These are phyloP conservation scores for Hygrophoropsis aurantiaca DNA, from an alignment of 768 basidiomycete species.

Conservation along the genomic window DNA sequence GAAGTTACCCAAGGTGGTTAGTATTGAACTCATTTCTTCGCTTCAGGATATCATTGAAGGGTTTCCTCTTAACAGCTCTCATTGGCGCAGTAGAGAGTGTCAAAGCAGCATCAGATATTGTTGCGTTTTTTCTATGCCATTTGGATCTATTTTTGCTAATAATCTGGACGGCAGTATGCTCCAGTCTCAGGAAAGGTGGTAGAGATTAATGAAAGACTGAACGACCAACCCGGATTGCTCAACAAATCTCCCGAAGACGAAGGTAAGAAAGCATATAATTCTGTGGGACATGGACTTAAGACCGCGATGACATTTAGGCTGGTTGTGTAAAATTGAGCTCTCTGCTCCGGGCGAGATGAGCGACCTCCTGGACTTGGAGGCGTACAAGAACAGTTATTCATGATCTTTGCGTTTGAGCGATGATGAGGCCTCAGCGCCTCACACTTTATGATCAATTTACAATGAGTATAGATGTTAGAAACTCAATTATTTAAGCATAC, in stretches of 20 bases:
- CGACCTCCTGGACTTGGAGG: slow-evolving; percentile 66
- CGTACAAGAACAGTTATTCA: slow-evolving; percentile 68
- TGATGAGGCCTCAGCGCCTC: too few species aligned
- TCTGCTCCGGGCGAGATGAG: slow-evolving; percentile 76
- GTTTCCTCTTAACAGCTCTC: slow-evolving; percentile 47
- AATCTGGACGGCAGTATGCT: slow-evolving; percentile 61
- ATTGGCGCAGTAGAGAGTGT: slow-evolving; percentile 96
- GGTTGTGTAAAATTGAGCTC: slow-evolving; percentile 93
- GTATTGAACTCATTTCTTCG: slow-evolving; percentile 25
- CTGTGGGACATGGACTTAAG: background rate
- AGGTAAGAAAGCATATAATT: slow-evolving; percentile 47
- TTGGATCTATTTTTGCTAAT: slow-evolving; percentile 9
- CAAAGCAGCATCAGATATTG: slow-evolving; percentile 95
- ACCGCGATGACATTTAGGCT: slow-evolving; percentile 52
- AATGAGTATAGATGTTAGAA: too few species aligned
- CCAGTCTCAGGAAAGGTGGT: slow-evolving; percentile 85
- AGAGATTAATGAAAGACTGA: slow-evolving; percentile 74
- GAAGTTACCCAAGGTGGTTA: slow-evolving; percentile 72
- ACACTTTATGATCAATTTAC: too few species aligned
- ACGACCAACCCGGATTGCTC: slow-evolving; percentile 70
- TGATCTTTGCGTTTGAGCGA: slow-evolving; percentile 18
- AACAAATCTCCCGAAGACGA: slow-evolving; percentile 86
- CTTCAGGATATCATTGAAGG: background rate
- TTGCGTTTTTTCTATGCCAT: slow-evolving; percentile 33
- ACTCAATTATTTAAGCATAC: too few species aligned